Conservation (phyloP, 2,329 filamentous ascomycete genomes). For the Nigrospora sphaerica region DNA sequence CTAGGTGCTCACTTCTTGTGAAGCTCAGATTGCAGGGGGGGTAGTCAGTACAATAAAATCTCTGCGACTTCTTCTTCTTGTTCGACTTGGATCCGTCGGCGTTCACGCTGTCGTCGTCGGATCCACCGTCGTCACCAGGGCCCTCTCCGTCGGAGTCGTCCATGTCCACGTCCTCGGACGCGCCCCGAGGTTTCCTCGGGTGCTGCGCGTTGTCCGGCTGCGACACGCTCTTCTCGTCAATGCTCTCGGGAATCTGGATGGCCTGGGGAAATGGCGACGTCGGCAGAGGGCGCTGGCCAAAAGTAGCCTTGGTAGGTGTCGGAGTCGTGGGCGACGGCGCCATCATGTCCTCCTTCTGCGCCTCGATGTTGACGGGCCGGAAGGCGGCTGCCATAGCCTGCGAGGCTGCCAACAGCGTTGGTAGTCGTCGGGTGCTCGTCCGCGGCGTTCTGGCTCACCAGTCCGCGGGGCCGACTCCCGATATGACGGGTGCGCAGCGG, state of each 20-base stretch:
- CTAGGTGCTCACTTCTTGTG: constrained; percentile 90
- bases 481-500: no score
- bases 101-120: constrained; percentile 59
- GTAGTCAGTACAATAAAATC: constrained; percentile 93
- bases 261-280: constrained; percentile 43
- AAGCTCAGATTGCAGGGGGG: constrained; percentile 93
- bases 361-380: constrained; percentile 35
- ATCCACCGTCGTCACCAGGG: constrained; percentile 44
- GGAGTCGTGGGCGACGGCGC: constrained; percentile 26
- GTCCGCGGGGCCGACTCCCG: no score
- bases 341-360: constrained; percentile 17
- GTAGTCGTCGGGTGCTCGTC: background rate
- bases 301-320: constrained; percentile 58
- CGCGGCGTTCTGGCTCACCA: background rate
- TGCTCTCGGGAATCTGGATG: constrained; percentile 37
- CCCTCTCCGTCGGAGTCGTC: constrained; percentile 65
- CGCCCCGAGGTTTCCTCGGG: constrained; percentile 49
- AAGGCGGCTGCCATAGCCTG: constrained; percentile 39
- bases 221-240: constrained; percentile 33
- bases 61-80: constrained; percentile 94
- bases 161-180: constrained; percentile 68
- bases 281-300: constrained; percentile 48
- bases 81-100: constrained; percentile 61
- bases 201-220: constrained; percentile 53
- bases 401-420: background rate